Evolutionary conservation across 2,329 filamentous ascomycete genomes (phyloP).

Genomic region (Didymella segeticola): DNA sequence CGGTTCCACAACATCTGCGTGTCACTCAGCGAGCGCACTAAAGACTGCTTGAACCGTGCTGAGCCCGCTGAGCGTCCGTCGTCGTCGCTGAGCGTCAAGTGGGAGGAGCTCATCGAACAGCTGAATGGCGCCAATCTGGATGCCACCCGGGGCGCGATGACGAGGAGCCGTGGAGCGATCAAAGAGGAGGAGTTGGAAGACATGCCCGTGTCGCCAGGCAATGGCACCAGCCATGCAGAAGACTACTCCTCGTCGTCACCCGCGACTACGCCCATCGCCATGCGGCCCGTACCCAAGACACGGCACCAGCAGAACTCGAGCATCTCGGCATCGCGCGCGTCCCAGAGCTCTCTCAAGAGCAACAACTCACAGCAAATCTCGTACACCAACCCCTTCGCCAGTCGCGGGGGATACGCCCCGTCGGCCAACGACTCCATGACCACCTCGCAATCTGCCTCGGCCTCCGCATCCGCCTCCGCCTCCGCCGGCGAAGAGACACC

Average conservation of each 20-base stretch:
- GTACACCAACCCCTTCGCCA: slow-evolving; percentile 35
- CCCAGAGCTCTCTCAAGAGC: slow-evolving; percentile 42
- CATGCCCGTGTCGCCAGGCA: slow-evolving; percentile 31
- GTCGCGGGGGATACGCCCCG: slow-evolving; percentile 30
- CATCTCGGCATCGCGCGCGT: slow-evolving; percentile 42
- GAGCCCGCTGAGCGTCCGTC: slow-evolving; percentile 60
- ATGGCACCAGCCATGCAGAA: slow-evolving; percentile 28
- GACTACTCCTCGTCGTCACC: slow-evolving; percentile 42
- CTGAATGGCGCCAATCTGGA: slow-evolving; percentile 48
- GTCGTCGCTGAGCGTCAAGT: slow-evolving; percentile 56
- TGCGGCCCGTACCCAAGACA: slow-evolving; percentile 38
- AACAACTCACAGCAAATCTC: slow-evolving; percentile 32
- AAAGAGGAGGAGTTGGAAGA: slow-evolving; percentile 36
- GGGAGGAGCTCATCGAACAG: slow-evolving; percentile 61
- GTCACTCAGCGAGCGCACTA: slow-evolving; percentile 55
- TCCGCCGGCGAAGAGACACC: slow-evolving; percentile 47
- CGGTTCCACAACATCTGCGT: slow-evolving; percentile 59
- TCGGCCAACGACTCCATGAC: slow-evolving; percentile 36
- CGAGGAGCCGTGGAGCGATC: slow-evolving; percentile 38
- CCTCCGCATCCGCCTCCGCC: slow-evolving; percentile 40
- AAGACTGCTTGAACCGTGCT: slow-evolving; percentile 58
- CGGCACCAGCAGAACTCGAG: slow-evolving; percentile 43
- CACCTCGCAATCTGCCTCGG: slow-evolving; percentile 36
- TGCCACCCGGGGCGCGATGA: slow-evolving; percentile 40
- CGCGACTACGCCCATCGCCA: slow-evolving; percentile 44